Base-by-base conservation (phyloP, 257 asterid species). In the Solanum virginianum region DNA sequence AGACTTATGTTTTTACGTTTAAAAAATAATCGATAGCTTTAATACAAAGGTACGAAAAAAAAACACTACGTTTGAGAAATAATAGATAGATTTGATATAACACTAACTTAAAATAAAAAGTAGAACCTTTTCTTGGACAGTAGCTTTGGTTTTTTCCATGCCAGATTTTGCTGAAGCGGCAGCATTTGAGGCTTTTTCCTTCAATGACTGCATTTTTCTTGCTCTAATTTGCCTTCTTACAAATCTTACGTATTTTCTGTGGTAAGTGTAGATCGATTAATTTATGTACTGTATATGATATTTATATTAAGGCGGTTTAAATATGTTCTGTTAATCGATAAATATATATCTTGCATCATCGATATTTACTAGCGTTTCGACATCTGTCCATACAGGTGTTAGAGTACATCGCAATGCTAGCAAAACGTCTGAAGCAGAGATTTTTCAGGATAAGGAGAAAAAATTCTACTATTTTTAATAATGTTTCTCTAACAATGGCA, bases 101-200 rank as follows among this genome's bases (percentile, higher is more conserved):
- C n/a, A n/a, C 32, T 11, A 20, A 0, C 18, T 24, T 57, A 10
- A 59, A 59, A n/a, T 13, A 59, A 26, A 6, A 60, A 0, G 60
- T 17, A 71, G 17, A 1, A 93, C 96, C 97, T 93, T 92, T 83
- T 92, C 97, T 86, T 89, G 94, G 7, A 87, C 88, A 82, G 84
- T 84, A 71, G 97, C 97, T 82, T 86, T 94, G 56, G 97, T 87
- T 68, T 94, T 94, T 6, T 91, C 97, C 90, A 91, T 81, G 87
- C 98, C 98, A 12, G 97, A 84, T 57, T 88, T 88, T 4, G 98
- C 98, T 6, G 95, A 90, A 26, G 98, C 98, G 68, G 92, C 94
- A 4, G 88, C 74, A 70, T 93, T 92, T 8, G 94, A 87, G n/a
- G 94, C 94, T 26, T 86, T 71, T 86, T 94, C 95, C 83, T 94